A percentile compares a stretch with the other conserved stretches of the same genome.
phyloP scores from a whole-genome alignment of 176 grass and related monocot species.

The Rhipidocladum racemiflorum region DNA sequence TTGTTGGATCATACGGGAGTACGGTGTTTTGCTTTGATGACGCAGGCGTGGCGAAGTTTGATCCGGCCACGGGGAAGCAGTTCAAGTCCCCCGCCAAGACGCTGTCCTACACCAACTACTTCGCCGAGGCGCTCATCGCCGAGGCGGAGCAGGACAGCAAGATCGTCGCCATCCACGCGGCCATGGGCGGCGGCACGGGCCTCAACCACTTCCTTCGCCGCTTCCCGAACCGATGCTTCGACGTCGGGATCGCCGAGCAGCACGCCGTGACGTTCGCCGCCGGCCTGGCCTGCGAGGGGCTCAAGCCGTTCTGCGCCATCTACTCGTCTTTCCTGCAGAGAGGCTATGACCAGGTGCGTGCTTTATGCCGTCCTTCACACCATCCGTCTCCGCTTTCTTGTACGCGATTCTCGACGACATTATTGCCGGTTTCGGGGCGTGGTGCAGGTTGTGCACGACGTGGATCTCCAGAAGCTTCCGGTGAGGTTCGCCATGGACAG shows the following conservation, averaged over 20 bases:
- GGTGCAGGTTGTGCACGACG: constrained; percentile 79
- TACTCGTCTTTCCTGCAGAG: constrained; percentile 97
- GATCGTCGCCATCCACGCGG: constrained; percentile 90
- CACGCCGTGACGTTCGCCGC: constrained; percentile 97
- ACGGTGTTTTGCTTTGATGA: not conserved
- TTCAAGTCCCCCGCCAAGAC: constrained; percentile 72
- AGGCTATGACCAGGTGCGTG: constrained; percentile 77
- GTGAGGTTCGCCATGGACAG: constrained; percentile 97
- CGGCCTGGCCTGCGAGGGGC: constrained; percentile 82
- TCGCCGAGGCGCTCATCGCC: constrained; percentile 83
- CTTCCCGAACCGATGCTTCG: constrained; percentile 88
- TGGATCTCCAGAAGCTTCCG: constrained; percentile 89
- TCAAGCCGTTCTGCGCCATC: constrained; percentile 97
- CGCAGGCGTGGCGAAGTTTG: constrained; percentile 84
- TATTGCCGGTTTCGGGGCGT: not conserved
- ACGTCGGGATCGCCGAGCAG: constrained; percentile 97
- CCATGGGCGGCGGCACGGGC: constrained; percentile 95
- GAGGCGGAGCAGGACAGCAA: constrained; percentile 87
- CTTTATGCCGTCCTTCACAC: not conserved
- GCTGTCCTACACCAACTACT: constrained; percentile 87
- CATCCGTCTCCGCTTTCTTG: not conserved
- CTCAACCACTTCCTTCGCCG: constrained; percentile 95
- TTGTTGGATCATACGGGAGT: not conserved
- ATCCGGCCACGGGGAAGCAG: constrained; percentile 89
- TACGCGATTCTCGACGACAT: not conserved